phyloP scores from a whole-genome alignment of 1,284 basidiomycete species.

The Tilletia indica region DNA sequence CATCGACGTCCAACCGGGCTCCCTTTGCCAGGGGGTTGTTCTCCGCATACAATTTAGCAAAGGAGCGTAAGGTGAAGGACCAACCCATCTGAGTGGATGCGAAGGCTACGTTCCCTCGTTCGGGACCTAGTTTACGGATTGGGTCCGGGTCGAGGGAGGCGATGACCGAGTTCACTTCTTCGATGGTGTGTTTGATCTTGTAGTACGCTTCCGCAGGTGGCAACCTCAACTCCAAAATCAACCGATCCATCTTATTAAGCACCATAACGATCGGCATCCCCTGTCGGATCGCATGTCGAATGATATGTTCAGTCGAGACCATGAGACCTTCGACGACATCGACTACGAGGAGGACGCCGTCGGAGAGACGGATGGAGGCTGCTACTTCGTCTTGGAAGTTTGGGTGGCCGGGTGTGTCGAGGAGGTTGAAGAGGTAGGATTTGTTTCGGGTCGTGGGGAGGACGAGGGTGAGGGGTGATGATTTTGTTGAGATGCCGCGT shows the following conservation, averaged over 20 bases:
- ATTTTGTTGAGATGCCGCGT: conserved; percentile 91
- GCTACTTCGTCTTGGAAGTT: conserved; percentile 95
- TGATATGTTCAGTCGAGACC: conserved; percentile 45
- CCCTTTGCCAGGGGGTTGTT: conserved; percentile 62
- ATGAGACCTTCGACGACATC: conserved; percentile 54
- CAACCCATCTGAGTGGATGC: conserved; percentile 95
- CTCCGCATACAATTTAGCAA: conserved; percentile 94
- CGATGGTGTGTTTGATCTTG: conserved; percentile 98
- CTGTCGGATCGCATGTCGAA: conserved; percentile 51
- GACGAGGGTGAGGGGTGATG: conserved; percentile 90
- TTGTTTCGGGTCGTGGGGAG: conserved; percentile 84
- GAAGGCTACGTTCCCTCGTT: conserved; percentile 94
- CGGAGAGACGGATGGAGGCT: conserved; percentile 78
- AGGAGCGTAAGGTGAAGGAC: conserved; percentile 92
- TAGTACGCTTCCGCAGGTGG: conserved; percentile 96
- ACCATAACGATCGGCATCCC: conserved; percentile 86
- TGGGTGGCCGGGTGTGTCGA: conserved; percentile 97
- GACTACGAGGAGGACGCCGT: conserved; percentile 82
- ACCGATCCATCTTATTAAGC: conserved; percentile 95
- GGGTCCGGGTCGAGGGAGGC: conserved; percentile 86
- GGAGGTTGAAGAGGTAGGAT: conserved; percentile 85
- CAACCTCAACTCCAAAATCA: conserved; percentile 92
- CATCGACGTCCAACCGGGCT: conserved; percentile 61
- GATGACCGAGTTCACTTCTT: conserved; percentile 81
- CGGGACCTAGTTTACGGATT: conserved; percentile 81